A percentile compares a stretch with the other conserved stretches of the same genome.
These are phyloP conservation scores for Suillus occidentalis DNA, from an alignment of 768 basidiomycete genomes.

Conservation along the genomic window DNA sequence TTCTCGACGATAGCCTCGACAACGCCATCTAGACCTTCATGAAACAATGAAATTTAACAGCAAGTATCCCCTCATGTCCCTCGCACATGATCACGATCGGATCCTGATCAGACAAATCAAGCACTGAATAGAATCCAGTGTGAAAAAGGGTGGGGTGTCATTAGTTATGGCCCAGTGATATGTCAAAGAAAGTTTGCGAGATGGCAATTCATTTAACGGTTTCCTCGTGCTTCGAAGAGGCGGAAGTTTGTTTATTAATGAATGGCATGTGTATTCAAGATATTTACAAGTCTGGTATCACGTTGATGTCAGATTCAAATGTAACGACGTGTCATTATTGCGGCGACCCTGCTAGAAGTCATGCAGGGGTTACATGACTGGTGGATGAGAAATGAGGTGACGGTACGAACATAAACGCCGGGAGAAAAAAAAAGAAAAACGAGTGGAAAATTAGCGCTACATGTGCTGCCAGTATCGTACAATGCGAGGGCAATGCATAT, in stretches of 20 bases:
- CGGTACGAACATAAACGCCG: background rate
- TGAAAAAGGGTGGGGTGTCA: background rate
- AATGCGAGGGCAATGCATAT: background rate
- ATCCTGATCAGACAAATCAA: background rate
- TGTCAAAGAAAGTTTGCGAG: conserved; percentile 4
- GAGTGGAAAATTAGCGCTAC: conserved; percentile 30
- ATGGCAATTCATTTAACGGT: background rate
- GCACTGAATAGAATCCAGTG: background rate
- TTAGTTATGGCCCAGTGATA: background rate
- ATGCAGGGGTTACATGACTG: background rate
- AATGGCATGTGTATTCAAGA: background rate
- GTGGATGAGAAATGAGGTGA: background rate
- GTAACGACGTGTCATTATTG: background rate
- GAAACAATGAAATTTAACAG: background rate
- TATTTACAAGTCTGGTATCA: background rate
- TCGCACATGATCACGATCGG: conserved; percentile 4
- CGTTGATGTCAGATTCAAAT: background rate
- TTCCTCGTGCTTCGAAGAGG: background rate
- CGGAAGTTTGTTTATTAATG: background rate
- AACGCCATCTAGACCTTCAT: background rate
- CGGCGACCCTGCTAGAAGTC: background rate
- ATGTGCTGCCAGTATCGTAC: conserved; percentile 9
- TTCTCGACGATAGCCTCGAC: background rate
- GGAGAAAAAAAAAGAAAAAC: background rate
- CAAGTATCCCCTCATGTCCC: background rate